Conservation (phyloP, 2,329 filamentous ascomycete species). For the Talaromyces marneffei region DNA sequence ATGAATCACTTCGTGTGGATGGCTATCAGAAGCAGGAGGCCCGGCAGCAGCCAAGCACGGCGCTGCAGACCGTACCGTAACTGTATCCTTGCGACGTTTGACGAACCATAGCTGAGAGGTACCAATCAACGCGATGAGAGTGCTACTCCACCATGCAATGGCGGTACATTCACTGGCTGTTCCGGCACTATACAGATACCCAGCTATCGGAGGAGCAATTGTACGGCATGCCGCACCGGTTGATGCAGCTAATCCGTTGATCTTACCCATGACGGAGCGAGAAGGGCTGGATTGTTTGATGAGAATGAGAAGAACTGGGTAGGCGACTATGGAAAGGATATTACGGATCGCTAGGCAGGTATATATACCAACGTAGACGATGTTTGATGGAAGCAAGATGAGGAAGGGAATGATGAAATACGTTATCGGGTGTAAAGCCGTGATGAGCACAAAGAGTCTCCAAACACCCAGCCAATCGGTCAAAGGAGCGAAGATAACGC, state of each 20-base stretch:
- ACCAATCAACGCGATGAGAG: constrained; percentile 51
- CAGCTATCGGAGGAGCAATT: constrained; percentile 61
- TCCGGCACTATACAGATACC: constrained; percentile 60
- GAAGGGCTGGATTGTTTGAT: constrained; percentile 66
- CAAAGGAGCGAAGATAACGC: constrained; percentile 61
- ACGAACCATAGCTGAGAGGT: constrained; percentile 54
- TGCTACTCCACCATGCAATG: constrained; percentile 59
- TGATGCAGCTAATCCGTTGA: constrained; percentile 67
- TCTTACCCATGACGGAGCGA: constrained; percentile 58
- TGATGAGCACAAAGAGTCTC: constrained; percentile 60
- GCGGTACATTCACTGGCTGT: constrained; percentile 53
- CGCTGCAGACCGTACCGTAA: constrained; percentile 32
- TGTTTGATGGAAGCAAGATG: constrained; percentile 49
- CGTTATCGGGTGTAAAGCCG: constrained; percentile 59
- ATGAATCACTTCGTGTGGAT: constrained; percentile 13
- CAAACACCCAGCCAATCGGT: constrained; percentile 61
- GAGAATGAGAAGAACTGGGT: constrained; percentile 63
- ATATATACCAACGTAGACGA: constrained; percentile 60
- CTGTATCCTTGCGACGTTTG: constrained; percentile 43
- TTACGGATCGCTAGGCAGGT: constrained; percentile 60
- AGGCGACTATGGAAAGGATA: constrained; percentile 62
- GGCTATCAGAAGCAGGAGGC: constrained; percentile 11
- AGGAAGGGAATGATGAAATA: constrained; percentile 67
- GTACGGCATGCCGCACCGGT: constrained; percentile 67
- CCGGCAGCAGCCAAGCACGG: constrained; percentile 23